phyloP scores from a whole-genome alignment of 2,329 filamentous ascomycete species.

The Microsporum canis region DNA sequence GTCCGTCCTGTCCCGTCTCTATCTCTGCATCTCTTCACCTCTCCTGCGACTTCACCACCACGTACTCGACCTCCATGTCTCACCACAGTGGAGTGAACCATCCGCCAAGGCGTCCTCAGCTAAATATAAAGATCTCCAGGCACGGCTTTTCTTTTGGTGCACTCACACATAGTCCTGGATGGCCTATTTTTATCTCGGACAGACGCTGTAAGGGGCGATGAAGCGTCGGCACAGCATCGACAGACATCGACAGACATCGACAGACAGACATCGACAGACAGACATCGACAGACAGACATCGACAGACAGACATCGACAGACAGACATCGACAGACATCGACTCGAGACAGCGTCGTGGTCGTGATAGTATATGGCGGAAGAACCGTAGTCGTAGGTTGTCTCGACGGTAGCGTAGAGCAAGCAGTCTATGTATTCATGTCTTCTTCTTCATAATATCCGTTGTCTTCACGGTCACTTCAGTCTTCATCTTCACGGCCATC shows the following conservation, averaged over 20 bases:
- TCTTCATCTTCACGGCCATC: neutral
- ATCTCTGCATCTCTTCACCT: neutral
- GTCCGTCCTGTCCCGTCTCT: neutral
- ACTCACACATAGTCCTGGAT: neutral
- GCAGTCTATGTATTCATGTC: neutral
- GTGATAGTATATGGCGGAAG: too few relatives aligned
- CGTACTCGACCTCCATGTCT: neutral
- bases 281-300: too few relatives aligned
- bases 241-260: too few relatives aligned
- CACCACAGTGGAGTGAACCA: conserved; percentile 2
- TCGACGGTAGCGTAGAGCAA: too few relatives aligned
- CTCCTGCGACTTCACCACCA: neutral
- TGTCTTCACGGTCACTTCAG: too few relatives aligned
- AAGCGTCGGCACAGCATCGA: too few relatives aligned
- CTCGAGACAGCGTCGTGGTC: too few relatives aligned
- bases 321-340: too few relatives aligned
- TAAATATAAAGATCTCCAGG: neutral
- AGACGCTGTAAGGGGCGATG: too few relatives aligned
- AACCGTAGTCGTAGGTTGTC: too few relatives aligned
- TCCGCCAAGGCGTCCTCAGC: neutral
- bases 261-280: too few relatives aligned
- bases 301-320: too few relatives aligned
- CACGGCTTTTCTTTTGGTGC: neutral
- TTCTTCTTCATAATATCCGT: neutral
- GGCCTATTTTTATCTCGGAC: neutral